A percentile compares a stretch with the other conserved stretches of the same genome.
phyloP scores from a whole-genome alignment of 2,329 filamentous ascomycete species.

The Aspergillus calidoustus region DNA sequence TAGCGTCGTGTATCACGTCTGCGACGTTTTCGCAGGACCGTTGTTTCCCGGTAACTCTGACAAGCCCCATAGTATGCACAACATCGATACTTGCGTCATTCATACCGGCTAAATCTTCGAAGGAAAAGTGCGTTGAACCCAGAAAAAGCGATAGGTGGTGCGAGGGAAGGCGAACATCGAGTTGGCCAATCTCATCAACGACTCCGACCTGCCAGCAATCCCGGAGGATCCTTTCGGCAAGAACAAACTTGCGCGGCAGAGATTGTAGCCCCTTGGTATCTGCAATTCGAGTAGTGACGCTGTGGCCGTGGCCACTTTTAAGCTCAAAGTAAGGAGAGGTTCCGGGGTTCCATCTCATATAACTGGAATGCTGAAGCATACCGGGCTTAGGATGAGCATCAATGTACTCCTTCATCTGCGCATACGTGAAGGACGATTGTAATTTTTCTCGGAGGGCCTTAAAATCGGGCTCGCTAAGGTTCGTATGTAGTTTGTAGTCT shows the following conservation, averaged over 20 bases:
- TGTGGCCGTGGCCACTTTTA: conserved; percentile 17
- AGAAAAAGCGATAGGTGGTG: conserved; percentile 37
- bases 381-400: neutral
- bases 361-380: neutral
- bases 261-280: conserved; percentile 23
- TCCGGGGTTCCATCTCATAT: conserved; percentile 37
- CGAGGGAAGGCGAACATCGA: conserved; percentile 39
- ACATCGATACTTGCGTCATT: conserved; percentile 44
- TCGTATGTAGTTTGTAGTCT: conserved; percentile 29
- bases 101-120: conserved; percentile 42
- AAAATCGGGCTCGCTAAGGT: conserved; percentile 34
- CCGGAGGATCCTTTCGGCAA: conserved; percentile 43
- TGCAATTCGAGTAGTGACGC: conserved; percentile 27
- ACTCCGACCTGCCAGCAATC: conserved; percentile 45
- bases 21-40: conserved; percentile 39
- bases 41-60: conserved; percentile 42
- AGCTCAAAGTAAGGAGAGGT: conserved; percentile 36
- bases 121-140: conserved; percentile 39
- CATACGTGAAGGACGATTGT: conserved; percentile 38
- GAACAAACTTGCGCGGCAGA: conserved; percentile 34
- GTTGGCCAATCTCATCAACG: conserved; percentile 39
- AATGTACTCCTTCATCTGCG: conserved; percentile 40
- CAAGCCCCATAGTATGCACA: conserved; percentile 36
- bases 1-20: conserved; percentile 38
- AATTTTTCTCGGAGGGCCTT: conserved; percentile 35